Percentiles rank a stretch among this genome's conserved stretches.
phyloP scores from a whole-genome alignment of 2,329 filamentous ascomycete genomes.

The Fusarium nygamai region DNA sequence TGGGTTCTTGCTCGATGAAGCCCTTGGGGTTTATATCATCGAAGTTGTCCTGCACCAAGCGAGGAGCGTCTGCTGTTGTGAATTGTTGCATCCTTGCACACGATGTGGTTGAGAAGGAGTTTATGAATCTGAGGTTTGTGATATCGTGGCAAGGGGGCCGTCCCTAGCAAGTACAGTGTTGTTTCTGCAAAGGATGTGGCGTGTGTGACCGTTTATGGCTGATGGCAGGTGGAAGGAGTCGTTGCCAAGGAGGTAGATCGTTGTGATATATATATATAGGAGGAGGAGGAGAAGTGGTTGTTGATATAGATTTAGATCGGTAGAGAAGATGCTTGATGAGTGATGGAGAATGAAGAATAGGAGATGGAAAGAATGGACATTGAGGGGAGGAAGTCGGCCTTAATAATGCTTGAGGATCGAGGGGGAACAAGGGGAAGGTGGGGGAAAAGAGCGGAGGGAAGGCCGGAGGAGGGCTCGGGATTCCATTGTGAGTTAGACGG shows the following conservation, averaged over 20 bases:
- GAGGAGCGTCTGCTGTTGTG: slow-evolving; percentile 20
- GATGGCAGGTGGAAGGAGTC: not conserved
- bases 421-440: slow-evolving; percentile 28
- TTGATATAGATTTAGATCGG: not conserved
- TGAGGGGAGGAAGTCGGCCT: slow-evolving; percentile 24
- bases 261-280: slow-evolving; percentile 3
- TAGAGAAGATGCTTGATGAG: not conserved
- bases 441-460: slow-evolving; percentile 36
- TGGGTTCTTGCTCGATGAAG: not conserved
- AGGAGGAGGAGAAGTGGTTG: not conserved
- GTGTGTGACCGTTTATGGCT: slow-evolving; percentile 6
- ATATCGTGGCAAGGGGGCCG: slow-evolving; percentile 41
- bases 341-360: slow-evolving; percentile 18
- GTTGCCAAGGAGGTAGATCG: slow-evolving; percentile 1
- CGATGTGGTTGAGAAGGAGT: slow-evolving; percentile 19
- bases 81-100: slow-evolving; percentile 43
- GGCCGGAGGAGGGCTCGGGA: slow-evolving; percentile 27
- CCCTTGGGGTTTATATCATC: slow-evolving; percentile 13
- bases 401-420: slow-evolving; percentile 34
- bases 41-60: slow-evolving; percentile 13
- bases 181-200: slow-evolving; percentile 1
- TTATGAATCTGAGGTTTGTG: slow-evolving; percentile 15
- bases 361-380: slow-evolving; percentile 15
- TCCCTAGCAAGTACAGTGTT: slow-evolving; percentile 35
- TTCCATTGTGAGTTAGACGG: slow-evolving; percentile 32